These are phyloP conservation scores for Funneliformis caledonium DNA, from an alignment of 371 early-diverging fungal genomes.

Conservation along the genomic window DNA sequence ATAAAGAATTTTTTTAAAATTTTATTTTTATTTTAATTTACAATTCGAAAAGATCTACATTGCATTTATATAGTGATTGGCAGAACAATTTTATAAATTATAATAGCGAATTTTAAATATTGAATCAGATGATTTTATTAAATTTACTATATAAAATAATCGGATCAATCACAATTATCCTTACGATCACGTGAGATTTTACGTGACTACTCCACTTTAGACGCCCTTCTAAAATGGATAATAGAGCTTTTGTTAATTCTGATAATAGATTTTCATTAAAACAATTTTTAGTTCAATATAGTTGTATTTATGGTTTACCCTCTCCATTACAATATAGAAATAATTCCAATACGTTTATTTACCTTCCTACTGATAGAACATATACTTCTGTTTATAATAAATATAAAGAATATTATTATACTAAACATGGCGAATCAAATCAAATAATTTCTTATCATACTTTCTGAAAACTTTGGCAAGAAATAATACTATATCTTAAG, in stretches of 20 bases:
- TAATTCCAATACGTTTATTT: constrained; percentile 1
- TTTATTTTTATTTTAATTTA: too few relatives aligned
- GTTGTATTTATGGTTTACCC: neutral
- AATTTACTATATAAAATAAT: too few relatives aligned
- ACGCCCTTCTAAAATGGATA: neutral
- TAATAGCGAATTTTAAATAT: too few relatives aligned
- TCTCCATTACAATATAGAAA: constrained; percentile 7
- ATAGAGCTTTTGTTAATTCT: neutral
- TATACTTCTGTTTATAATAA: neutral
- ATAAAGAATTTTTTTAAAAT: too few relatives aligned
- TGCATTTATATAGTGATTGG: too few relatives aligned
- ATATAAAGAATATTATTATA: constrained; percentile 10
- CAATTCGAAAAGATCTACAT: too few relatives aligned
- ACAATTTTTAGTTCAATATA: neutral
- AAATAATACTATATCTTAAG: neutral
- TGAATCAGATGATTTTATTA: too few relatives aligned
- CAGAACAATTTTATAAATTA: too few relatives aligned
- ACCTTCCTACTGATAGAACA: neutral
- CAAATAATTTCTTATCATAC: neutral
- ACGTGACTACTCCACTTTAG: too few relatives aligned
- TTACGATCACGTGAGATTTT: too few relatives aligned
- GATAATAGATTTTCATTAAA: neutral
- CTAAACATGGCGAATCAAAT: neutral
- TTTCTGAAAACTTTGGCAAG: neutral
- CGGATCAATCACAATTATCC: too few relatives aligned